These are phyloP conservation scores for Leishmania amazonensis DNA, from an alignment of 208 protist genomes.

Conservation along the genomic window DNA sequence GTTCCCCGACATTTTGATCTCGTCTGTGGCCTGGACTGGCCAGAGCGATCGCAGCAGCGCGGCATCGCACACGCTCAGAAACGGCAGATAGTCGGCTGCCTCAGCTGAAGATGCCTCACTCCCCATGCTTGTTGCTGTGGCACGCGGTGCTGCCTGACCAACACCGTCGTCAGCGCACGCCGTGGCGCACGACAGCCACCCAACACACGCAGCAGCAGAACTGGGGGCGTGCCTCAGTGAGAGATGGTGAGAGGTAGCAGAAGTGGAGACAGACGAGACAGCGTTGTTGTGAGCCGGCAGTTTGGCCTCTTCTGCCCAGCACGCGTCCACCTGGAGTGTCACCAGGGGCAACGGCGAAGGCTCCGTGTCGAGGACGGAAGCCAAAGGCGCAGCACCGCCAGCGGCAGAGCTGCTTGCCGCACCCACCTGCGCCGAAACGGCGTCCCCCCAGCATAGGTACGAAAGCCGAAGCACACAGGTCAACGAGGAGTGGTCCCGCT, in stretches of 20 bases:
- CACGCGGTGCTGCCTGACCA: background rate
- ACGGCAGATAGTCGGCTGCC: background rate
- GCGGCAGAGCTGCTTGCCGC: background rate
- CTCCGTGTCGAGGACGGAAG: background rate
- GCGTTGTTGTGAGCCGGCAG: too few species aligned
- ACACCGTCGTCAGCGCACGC: background rate
- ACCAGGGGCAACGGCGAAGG: background rate
- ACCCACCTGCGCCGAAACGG: background rate
- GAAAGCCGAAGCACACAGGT: conserved; percentile 5
- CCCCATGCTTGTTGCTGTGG: background rate
- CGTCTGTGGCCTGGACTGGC: background rate
- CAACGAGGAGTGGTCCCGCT: background rate
- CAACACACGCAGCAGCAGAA: background rate
- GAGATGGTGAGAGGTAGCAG: background rate
- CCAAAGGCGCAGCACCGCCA: background rate
- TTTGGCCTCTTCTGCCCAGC: background rate
- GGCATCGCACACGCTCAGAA: conserved; percentile 18
- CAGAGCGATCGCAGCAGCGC: conserved; percentile 11
- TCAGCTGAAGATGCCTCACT: background rate
- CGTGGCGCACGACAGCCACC: background rate
- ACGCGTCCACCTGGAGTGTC: background rate
- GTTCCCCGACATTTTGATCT: background rate
- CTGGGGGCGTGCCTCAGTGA: background rate
- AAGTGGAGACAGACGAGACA: background rate
- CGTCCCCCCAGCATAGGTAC: background rate